A percentile compares a stretch with the other conserved stretches of the same genome.
Evolutionary conservation across 345 rosid species (phyloP).

Genomic region (Dovyalis caffra): DNA sequence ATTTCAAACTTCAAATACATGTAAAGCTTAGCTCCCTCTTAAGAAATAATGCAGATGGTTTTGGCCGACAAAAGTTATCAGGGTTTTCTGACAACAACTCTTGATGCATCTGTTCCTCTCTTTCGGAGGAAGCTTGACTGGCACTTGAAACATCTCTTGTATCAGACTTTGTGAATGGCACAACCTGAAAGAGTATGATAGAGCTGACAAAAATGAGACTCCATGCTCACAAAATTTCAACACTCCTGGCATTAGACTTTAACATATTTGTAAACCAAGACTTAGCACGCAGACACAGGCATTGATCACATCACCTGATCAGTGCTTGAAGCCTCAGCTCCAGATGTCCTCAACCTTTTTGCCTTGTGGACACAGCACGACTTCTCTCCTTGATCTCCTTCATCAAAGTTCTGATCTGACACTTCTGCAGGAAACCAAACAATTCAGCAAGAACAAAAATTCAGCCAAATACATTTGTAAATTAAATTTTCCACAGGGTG

Average conservation of each 20-base stretch:
- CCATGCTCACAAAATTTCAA: not conserved
- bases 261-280: not conserved
- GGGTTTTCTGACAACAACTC: constrained; percentile 18
- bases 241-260: not conserved
- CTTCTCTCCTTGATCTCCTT: constrained; percentile 33
- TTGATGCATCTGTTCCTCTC: constrained; percentile 7
- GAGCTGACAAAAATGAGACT: constrained; percentile 1
- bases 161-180: constrained; percentile 10
- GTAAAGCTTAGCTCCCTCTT: constrained; percentile 22
- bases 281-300: not conserved
- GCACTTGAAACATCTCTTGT: constrained; percentile 8
- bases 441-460: constrained; percentile 3
- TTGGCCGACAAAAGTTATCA: not conserved
- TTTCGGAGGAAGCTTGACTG: constrained; percentile 12
- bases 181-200: constrained; percentile 29
- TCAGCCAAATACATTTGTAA: not conserved
- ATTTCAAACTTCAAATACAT: not conserved
- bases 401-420: constrained; percentile 73
- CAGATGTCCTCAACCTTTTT: constrained; percentile 35
- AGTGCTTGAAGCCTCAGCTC: constrained; percentile 18
- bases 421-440: constrained; percentile 46
- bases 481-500: not conserved
- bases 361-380: constrained; percentile 13
- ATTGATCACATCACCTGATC: constrained; percentile 29
- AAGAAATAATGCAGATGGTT: constrained; percentile 16